Conservation (phyloP, 2,329 filamentous ascomycete species). For the Fusarium protoensiforme region DNA sequence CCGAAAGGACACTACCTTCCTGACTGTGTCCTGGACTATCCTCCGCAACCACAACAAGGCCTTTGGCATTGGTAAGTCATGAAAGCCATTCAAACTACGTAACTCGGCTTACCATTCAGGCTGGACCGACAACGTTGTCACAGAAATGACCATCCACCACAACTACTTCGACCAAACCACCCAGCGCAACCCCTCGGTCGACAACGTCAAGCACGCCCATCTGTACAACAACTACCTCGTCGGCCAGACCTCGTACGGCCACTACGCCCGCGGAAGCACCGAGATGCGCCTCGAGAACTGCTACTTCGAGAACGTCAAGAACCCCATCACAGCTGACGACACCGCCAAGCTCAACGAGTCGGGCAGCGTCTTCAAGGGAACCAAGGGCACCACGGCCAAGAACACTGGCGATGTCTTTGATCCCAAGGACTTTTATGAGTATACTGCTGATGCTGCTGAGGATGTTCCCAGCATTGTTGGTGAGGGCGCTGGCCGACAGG, state of each 20-base stretch:
- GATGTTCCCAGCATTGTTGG: slow-evolving; percentile 36
- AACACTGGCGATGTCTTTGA: slow-evolving; percentile 18
- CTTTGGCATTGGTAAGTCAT: slow-evolving; percentile 39
- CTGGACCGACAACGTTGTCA: slow-evolving; percentile 41
- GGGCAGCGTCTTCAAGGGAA: slow-evolving; percentile 19
- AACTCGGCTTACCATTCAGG: slow-evolving; percentile 6
- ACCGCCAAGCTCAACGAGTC: slow-evolving; percentile 19
- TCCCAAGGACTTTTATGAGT: slow-evolving; percentile 12
- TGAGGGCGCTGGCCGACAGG: slow-evolving; percentile 35
- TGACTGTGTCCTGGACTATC: slow-evolving; percentile 41
- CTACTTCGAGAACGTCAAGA: slow-evolving; percentile 38
- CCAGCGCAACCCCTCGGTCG: slow-evolving; percentile 41
- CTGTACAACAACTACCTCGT: slow-evolving; percentile 44
- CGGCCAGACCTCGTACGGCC: slow-evolving; percentile 38
- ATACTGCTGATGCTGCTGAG: slow-evolving; percentile 24
- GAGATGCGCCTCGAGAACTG: slow-evolving; percentile 42
- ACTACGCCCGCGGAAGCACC: slow-evolving; percentile 40
- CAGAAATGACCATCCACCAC: slow-evolving; percentile 40
- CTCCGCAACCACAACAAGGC: slow-evolving; percentile 42
- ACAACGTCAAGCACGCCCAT: slow-evolving; percentile 40
- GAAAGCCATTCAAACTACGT: accelerated
- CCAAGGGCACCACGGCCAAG: slow-evolving; percentile 6
- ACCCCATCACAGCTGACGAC: slow-evolving; percentile 27
- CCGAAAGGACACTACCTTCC: slow-evolving; percentile 42
- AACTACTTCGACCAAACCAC: slow-evolving; percentile 39